Conservation (phyloP, 768 basidiomycete species). For the Boletus rubescentipes region DNA sequence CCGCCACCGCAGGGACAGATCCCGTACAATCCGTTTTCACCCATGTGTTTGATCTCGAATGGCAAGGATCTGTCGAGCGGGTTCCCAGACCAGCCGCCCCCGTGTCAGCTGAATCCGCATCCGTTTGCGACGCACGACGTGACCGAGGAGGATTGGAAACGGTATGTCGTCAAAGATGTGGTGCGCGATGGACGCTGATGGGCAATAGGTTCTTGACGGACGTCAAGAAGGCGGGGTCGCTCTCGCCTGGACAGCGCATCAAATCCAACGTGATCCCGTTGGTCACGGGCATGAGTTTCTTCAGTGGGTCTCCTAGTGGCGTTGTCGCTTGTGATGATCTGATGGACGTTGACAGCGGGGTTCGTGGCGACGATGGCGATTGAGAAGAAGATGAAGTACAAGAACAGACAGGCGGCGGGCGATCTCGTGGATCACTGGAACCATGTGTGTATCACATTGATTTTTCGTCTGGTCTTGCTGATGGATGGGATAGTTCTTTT, state of each 20-base stretch:
- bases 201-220: slow-evolving; percentile 36
- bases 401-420: slow-evolving; percentile 39
- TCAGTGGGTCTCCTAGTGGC: slow-evolving; percentile 21
- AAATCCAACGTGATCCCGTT: slow-evolving; percentile 31
- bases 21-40: slow-evolving; percentile 23
- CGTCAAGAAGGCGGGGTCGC: slow-evolving; percentile 32
- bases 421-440: slow-evolving; percentile 52
- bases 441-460: slow-evolving; percentile 32
- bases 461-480: neutral
- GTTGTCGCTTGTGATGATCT: neutral
- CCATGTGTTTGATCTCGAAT: slow-evolving; percentile 33
- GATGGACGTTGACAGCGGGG: slow-evolving; percentile 13
- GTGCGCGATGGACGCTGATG: neutral
- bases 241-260: slow-evolving; percentile 37
- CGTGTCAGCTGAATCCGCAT: slow-evolving; percentile 39
- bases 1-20: slow-evolving; percentile 4
- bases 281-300: slow-evolving; percentile 30
- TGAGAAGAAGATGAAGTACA: slow-evolving; percentile 30
- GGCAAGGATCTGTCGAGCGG: slow-evolving; percentile 35
- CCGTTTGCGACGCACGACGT: slow-evolving; percentile 54
- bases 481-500: slow-evolving; percentile 49
- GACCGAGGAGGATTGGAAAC: slow-evolving; percentile 48
- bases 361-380: slow-evolving; percentile 15
- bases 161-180: slow-evolving; percentile 21
- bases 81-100: slow-evolving; percentile 45